These are phyloP conservation scores for Epithele typhae DNA, from an alignment of 768 basidiomycete genomes.

Conservation along the genomic window DNA sequence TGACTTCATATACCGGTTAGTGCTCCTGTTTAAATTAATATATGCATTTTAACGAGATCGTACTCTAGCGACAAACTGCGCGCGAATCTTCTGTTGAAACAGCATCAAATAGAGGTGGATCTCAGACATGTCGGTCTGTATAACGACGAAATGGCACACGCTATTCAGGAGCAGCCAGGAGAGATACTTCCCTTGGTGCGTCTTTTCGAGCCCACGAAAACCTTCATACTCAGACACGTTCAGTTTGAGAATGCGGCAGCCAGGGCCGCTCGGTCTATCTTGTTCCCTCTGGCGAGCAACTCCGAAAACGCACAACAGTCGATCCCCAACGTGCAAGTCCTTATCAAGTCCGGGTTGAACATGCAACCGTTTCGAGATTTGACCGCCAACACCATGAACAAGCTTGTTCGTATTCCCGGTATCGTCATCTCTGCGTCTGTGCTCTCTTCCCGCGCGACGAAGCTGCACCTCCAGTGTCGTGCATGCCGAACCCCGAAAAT, in stretches of 20 bases:
- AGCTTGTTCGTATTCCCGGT: conserved; percentile 93
- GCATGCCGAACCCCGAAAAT: conserved; percentile 79
- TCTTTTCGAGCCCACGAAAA: neutral
- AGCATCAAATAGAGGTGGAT: conserved; percentile 61
- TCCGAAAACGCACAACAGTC: conserved; percentile 41
- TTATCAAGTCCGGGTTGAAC: conserved; percentile 85
- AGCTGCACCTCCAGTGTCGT: conserved; percentile 89
- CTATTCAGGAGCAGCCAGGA: conserved; percentile 83
- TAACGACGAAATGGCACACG: conserved; percentile 92
- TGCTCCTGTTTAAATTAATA: neutral
- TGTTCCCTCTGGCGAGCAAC: conserved; percentile 72
- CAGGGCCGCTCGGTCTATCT: conserved; percentile 74
- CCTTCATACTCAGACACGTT: neutral
- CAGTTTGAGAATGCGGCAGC: conserved; percentile 93
- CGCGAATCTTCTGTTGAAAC: conserved; percentile 84
- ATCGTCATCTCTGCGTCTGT: conserved; percentile 98
- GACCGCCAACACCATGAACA: conserved; percentile 91
- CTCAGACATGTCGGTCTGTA: conserved; percentile 53
- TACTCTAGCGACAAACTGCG: conserved; percentile 75
- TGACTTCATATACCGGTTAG: conserved; percentile 86
- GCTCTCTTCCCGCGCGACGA: conserved; percentile 88
- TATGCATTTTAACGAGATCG: neutral
- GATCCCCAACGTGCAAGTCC: conserved; percentile 80
- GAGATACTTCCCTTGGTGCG: conserved; percentile 85
- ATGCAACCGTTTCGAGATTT: conserved; percentile 92